These are phyloP conservation scores for Hypoxylon trugodes DNA, from an alignment of 495 filamentous ascomycete species.

Conservation along the genomic window DNA sequence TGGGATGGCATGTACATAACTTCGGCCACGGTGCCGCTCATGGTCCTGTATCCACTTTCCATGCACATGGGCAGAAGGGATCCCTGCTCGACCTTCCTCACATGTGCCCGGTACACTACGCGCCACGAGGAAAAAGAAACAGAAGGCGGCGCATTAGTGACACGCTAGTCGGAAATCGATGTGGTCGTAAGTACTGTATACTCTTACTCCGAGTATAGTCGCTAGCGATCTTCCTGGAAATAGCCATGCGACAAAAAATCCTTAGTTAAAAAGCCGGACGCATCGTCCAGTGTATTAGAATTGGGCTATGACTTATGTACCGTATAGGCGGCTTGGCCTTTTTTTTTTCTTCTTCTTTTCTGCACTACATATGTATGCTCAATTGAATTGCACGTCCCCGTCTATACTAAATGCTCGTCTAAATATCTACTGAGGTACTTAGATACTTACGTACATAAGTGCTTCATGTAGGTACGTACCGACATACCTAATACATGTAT, in stretches of 20 bases:
- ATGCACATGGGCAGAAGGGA: conserved; percentile 33
- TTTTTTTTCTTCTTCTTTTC: conserved; percentile 15
- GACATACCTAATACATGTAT: conserved; percentile 12
- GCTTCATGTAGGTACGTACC: too few relatives aligned
- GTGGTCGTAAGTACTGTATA: conserved; percentile 32
- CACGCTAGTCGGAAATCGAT: conserved; percentile 24
- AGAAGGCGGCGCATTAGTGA: conserved; percentile 31
- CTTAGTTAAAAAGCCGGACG: conserved; percentile 33
- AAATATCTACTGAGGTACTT: background rate
- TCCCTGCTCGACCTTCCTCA: conserved; percentile 37
- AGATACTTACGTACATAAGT: conserved; percentile 6
- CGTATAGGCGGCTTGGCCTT: conserved; percentile 3
- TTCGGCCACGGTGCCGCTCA: conserved; percentile 36
- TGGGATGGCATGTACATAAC: conserved; percentile 33
- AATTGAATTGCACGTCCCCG: background rate
- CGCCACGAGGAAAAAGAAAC: conserved; percentile 41
- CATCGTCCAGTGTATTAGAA: conserved; percentile 37
- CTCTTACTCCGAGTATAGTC: conserved; percentile 15
- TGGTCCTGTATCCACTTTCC: conserved; percentile 32
- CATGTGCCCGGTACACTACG: conserved; percentile 36
- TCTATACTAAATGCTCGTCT: background rate
- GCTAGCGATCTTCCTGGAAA: conserved; percentile 30
- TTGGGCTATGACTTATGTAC: conserved; percentile 20
- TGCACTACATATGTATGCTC: background rate
- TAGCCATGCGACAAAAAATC: conserved; percentile 45